phyloP scores from a whole-genome alignment of 306 rosid species.

The Acacia melanoxylon region DNA sequence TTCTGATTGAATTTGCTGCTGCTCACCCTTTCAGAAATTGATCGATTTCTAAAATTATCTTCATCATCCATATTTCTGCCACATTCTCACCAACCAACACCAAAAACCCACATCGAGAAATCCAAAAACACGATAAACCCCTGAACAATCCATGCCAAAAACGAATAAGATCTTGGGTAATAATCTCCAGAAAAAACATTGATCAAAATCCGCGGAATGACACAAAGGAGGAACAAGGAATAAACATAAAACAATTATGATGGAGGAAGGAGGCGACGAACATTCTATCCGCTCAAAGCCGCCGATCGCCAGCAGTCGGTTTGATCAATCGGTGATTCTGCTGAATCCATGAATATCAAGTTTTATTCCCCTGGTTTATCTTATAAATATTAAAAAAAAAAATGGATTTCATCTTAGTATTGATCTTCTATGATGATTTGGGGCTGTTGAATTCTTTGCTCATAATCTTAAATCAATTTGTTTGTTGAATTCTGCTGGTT shows the following conservation, averaged over 20 bases:
- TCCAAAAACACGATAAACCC: slow-evolving; percentile 20
- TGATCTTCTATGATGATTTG: not conserved
- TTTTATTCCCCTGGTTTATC: slow-evolving; percentile 10
- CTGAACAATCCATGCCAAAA: slow-evolving; percentile 23
- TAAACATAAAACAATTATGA: not conserved
- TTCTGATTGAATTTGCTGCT: no score
- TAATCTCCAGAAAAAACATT: slow-evolving; percentile 35
- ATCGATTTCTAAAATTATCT: no score
- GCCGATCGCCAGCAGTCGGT: not conserved
- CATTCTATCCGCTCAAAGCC: no score
- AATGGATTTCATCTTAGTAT: not conserved
- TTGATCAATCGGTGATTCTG: slow-evolving; percentile 36
- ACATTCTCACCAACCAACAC: slow-evolving; percentile 23
- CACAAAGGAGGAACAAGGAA: slow-evolving; percentile 5
- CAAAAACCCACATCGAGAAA: slow-evolving; percentile 44
- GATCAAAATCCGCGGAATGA: slow-evolving; percentile 52
- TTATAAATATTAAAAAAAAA: not conserved
- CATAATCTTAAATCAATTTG: slow-evolving; percentile 1
- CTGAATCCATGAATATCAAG: slow-evolving; percentile 24
- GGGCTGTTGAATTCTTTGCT: slow-evolving; percentile 7
- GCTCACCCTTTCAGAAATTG: no score
- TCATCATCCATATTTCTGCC: no score
- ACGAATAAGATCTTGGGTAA: slow-evolving; percentile 44
- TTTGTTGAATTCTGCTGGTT: slow-evolving; percentile 20
- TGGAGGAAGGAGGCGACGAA: not conserved